These are phyloP conservation scores for Blepharisma stoltei DNA, from an alignment of 73 alveolate genomes.

Conservation along the genomic window DNA sequence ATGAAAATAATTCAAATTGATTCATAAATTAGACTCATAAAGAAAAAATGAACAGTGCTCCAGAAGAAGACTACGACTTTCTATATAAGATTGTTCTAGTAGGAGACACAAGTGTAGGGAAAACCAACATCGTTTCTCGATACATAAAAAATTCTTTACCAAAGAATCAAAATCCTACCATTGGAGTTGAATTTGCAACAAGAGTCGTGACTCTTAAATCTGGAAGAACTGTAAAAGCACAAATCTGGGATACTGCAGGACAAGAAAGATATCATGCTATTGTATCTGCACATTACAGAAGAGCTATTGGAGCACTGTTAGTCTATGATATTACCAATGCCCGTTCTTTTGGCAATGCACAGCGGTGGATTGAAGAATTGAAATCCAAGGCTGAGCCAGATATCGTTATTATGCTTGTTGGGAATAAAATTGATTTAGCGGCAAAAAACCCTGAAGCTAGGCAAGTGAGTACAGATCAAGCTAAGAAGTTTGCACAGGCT, in stretches of 20 bases:
- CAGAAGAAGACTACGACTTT: slow-evolving; percentile 29
- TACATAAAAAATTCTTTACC: slow-evolving; percentile 44
- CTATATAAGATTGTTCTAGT: slow-evolving; percentile 45
- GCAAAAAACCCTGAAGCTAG: slow-evolving; percentile 25
- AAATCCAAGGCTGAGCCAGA: slow-evolving; percentile 59
- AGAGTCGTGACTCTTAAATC: background rate
- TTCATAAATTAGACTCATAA: too few species aligned
- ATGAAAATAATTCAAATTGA: too few species aligned
- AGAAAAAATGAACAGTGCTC: too few species aligned
- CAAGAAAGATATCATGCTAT: slow-evolving; percentile 71
- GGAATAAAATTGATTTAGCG: slow-evolving; percentile 68
- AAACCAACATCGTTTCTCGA: slow-evolving; percentile 42
- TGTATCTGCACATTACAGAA: slow-evolving; percentile 74
- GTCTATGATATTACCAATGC: slow-evolving; percentile 68
- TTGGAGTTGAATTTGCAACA: slow-evolving; percentile 33
- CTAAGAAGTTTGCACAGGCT: slow-evolving; percentile 37
- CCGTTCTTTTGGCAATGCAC: slow-evolving; percentile 49
- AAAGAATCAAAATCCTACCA: slow-evolving; percentile 22
- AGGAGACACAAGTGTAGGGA: slow-evolving; percentile 54
- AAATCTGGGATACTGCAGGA: slow-evolving; percentile 92
- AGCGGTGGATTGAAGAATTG: slow-evolving; percentile 66
- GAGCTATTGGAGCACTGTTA: slow-evolving; percentile 74
- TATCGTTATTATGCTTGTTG: slow-evolving; percentile 57
- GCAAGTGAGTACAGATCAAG: slow-evolving; percentile 49
- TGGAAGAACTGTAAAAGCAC: slow-evolving; percentile 51